Conservation (phyloP, 106 monocot genomes). For the Dendrobium nobile region DNA sequence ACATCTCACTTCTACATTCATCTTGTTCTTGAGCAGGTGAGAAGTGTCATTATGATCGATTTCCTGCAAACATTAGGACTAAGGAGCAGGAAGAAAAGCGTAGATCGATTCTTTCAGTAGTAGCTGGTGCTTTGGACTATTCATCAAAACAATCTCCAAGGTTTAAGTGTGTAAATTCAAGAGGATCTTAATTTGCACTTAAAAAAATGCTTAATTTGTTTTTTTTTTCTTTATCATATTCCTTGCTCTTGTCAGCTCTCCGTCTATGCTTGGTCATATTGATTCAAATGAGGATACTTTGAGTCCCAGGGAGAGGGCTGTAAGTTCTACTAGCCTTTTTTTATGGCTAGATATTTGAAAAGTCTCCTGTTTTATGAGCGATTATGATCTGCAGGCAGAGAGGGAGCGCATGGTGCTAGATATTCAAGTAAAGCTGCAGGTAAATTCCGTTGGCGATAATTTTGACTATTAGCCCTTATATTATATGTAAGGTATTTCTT, state of each 20-base stretch:
- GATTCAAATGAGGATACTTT: conserved; percentile 64
- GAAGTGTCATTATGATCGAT: conserved; percentile 53
- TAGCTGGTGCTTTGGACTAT: conserved; percentile 38
- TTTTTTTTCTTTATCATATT: not conserved
- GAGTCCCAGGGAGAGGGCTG: conserved; percentile 87
- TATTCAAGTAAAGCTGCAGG: conserved; percentile 99
- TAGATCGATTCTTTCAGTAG: conserved; percentile 56
- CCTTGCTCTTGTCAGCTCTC: conserved; percentile 31
- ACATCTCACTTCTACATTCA: conserved; percentile 5
- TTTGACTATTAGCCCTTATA: not conserved
- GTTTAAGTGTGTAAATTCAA: conserved; percentile 20
- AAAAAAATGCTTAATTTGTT: not conserved
- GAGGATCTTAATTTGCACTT: not conserved
- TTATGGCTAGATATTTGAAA: not conserved
- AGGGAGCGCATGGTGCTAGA: conserved; percentile 98
- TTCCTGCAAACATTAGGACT: conserved; percentile 79
- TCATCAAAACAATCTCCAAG: conserved; percentile 44
- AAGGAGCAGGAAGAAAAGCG: conserved; percentile 93
- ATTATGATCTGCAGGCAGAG: conserved; percentile 60
- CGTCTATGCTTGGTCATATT: conserved; percentile 23
- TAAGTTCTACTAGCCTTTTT: conserved; percentile 26
- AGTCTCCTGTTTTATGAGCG: not conserved
- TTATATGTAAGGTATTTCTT: not conserved
- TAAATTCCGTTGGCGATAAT: conserved; percentile 14
- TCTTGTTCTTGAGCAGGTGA: conserved; percentile 26